Evolutionary conservation across 2,329 filamentous ascomycete species (phyloP).

Genomic region (Byssochlamys sp.): DNA sequence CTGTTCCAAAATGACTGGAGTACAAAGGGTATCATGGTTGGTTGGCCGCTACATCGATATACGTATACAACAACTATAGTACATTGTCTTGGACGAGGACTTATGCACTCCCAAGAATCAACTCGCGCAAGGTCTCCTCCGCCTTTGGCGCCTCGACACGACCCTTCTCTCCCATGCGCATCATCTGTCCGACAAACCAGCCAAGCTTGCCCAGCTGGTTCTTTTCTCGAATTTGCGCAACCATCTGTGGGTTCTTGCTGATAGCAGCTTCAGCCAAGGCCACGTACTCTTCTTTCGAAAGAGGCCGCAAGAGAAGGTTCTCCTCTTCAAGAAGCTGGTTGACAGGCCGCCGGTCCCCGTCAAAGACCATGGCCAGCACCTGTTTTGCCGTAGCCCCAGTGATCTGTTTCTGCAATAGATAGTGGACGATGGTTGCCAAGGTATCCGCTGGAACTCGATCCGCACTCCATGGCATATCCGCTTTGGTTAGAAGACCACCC

Average conservation of each 20-base stretch:
- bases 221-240: conserved; percentile 49
- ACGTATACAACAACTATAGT: not conserved
- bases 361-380: conserved; percentile 48
- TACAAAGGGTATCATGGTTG: not conserved
- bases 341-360: conserved; percentile 41
- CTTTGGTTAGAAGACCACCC: conserved; percentile 52
- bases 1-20: not conserved
- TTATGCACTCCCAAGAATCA: conserved; percentile 29
- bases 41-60: not conserved
- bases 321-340: conserved; percentile 47
- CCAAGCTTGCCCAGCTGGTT: conserved; percentile 56
- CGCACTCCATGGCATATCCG: conserved; percentile 37
- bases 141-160: conserved; percentile 54
- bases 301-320: conserved; percentile 45
- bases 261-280: conserved; percentile 46
- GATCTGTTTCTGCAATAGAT: conserved; percentile 36
- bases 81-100: not conserved
- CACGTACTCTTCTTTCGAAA: conserved; percentile 49
- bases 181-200: conserved; percentile 62
- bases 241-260: conserved; percentile 47
- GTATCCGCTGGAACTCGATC: conserved; percentile 31
- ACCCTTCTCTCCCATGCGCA: conserved; percentile 50
- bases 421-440: conserved; percentile 38
- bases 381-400: conserved; percentile 52
- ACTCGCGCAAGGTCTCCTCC: conserved; percentile 43